Conservation (phyloP, 2,329 filamentous ascomycete species). For the Talaromyces sp. region DNA sequence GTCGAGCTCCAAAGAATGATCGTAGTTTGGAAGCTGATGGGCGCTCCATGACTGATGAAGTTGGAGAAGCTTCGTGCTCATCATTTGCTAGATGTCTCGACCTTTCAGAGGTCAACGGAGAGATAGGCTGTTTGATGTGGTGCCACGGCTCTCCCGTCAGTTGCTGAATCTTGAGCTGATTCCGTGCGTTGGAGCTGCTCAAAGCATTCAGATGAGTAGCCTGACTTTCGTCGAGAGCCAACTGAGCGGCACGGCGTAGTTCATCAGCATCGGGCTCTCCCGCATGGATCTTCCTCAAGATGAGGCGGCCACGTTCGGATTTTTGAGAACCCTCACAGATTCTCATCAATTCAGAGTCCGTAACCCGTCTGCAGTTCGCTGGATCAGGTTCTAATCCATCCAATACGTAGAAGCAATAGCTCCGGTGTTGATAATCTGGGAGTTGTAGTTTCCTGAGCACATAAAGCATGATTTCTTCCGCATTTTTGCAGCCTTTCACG, state of each 20-base stretch:
- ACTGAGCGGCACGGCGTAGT: slow-evolving; percentile 79
- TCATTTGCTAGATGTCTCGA: slow-evolving; percentile 28
- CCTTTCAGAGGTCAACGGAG: slow-evolving; percentile 54
- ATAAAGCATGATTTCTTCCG: slow-evolving; percentile 87
- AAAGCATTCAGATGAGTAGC: slow-evolving; percentile 65
- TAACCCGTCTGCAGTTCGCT: slow-evolving; percentile 73
- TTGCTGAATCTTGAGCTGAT: slow-evolving; percentile 83
- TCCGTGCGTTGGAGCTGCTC: slow-evolving; percentile 64
- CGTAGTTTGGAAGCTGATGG: slow-evolving; percentile 36
- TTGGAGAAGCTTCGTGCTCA: slow-evolving; percentile 28
- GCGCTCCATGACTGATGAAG: slow-evolving; percentile 15
- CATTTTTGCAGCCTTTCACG: slow-evolving; percentile 83
- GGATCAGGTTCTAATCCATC: slow-evolving; percentile 81
- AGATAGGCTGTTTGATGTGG: slow-evolving; percentile 80
- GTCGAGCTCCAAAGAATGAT: slow-evolving; percentile 83
- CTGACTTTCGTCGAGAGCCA: slow-evolving; percentile 82
- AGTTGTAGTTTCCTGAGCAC: slow-evolving; percentile 84
- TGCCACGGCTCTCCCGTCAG: slow-evolving; percentile 84
- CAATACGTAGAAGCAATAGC: slow-evolving; percentile 95
- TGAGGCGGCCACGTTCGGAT: slow-evolving; percentile 84
- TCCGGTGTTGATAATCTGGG: slow-evolving; percentile 85
- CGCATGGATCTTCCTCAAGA: slow-evolving; percentile 85
- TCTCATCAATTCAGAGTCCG: slow-evolving; percentile 82
- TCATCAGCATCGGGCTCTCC: slow-evolving; percentile 86
- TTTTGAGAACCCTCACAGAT: slow-evolving; percentile 84